Percentiles rank a stretch among this genome's conserved stretches.
phyloP scores from a whole-genome alignment of 345 rosid species.

The Salix caprea region DNA sequence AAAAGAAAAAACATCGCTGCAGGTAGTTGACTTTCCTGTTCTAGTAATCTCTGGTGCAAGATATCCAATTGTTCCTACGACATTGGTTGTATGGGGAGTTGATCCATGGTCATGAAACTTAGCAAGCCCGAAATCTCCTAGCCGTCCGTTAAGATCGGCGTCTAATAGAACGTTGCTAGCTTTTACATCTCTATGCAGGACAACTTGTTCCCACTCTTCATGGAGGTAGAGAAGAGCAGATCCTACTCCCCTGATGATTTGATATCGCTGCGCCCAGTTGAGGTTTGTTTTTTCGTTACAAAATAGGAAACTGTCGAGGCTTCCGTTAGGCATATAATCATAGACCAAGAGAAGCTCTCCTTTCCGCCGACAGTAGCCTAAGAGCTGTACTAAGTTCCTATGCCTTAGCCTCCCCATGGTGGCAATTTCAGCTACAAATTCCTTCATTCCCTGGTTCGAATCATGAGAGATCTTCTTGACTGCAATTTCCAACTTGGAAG shows the following conservation, averaged over 20 bases:
- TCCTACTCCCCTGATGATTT: slow-evolving; percentile 20
- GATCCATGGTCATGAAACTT: slow-evolving; percentile 20
- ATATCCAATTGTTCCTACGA: slow-evolving; percentile 19
- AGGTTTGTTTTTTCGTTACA: neutral
- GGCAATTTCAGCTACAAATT: slow-evolving; percentile 18
- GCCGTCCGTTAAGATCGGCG: slow-evolving; percentile 13
- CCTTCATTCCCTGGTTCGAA: slow-evolving; percentile 19
- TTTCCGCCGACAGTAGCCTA: slow-evolving; percentile 18
- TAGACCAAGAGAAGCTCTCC: slow-evolving; percentile 22
- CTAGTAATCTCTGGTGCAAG: slow-evolving; percentile 16
- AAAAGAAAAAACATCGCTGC: slow-evolving; percentile 16
- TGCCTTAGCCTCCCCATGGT: slow-evolving; percentile 20
- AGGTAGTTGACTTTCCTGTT: slow-evolving; percentile 11
- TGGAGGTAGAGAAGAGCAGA: slow-evolving; percentile 17
- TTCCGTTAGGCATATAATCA: slow-evolving; percentile 24
- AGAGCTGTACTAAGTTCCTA: slow-evolving; percentile 18
- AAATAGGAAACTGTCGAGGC: slow-evolving; percentile 17
- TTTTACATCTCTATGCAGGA: slow-evolving; percentile 19
- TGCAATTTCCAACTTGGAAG: slow-evolving; percentile 12
- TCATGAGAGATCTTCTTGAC: slow-evolving; percentile 17
- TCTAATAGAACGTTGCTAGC: slow-evolving; percentile 21
- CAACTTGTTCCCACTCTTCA: slow-evolving; percentile 19
- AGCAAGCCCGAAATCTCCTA: slow-evolving; percentile 23
- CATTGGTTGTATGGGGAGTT: slow-evolving; percentile 17
- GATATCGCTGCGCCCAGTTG: slow-evolving; percentile 8